These are phyloP conservation scores for Entomortierella lignicola DNA, from an alignment of 192 early-diverging fungal genomes.

Conservation along the genomic window DNA sequence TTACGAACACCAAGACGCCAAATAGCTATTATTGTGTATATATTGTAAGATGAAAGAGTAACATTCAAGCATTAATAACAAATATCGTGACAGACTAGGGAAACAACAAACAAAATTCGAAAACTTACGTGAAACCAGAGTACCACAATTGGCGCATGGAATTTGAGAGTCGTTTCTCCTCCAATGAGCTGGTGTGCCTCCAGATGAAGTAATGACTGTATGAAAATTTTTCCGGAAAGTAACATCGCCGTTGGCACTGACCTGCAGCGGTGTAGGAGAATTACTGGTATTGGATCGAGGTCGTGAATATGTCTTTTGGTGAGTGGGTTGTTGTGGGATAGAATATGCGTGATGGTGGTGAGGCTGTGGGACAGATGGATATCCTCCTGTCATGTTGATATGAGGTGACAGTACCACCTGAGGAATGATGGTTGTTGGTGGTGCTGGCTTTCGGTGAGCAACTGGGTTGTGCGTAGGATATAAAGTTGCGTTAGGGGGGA, in stretches of 20 bases:
- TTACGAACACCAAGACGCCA: constrained; percentile 44
- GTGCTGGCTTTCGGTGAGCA: constrained; percentile 4
- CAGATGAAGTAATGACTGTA: constrained; percentile 22
- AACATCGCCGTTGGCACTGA: constrained; percentile 36
- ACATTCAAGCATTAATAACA: background rate
- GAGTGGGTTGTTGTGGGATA: constrained; percentile 29
- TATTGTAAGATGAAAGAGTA: background rate
- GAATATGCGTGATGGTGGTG: constrained; percentile 21
- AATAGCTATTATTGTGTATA: constrained; percentile 31
- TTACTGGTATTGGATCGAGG: background rate
- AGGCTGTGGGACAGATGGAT: constrained; percentile 33
- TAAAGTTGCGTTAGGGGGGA: constrained; percentile 35
- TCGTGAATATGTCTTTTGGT: constrained; percentile 21
- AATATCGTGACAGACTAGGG: background rate
- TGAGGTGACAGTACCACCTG: constrained; percentile 41
- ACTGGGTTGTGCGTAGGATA: constrained; percentile 30
- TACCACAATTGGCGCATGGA: constrained; percentile 43
- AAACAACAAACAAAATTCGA: background rate
- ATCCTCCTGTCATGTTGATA: constrained; percentile 50
- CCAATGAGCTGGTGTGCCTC: constrained; percentile 44
- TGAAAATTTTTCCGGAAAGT: constrained; percentile 50
- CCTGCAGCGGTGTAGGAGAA: constrained; percentile 11
- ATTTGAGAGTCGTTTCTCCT: constrained; percentile 42
- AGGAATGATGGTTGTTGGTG: constrained; percentile 23
- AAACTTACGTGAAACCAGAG: constrained; percentile 43